A percentile compares a stretch with the other conserved stretches of the same genome.
Evolutionary conservation across 371 early-diverging fungal species (phyloP).

Genomic region (Dinochytrium kinnereticum): DNA sequence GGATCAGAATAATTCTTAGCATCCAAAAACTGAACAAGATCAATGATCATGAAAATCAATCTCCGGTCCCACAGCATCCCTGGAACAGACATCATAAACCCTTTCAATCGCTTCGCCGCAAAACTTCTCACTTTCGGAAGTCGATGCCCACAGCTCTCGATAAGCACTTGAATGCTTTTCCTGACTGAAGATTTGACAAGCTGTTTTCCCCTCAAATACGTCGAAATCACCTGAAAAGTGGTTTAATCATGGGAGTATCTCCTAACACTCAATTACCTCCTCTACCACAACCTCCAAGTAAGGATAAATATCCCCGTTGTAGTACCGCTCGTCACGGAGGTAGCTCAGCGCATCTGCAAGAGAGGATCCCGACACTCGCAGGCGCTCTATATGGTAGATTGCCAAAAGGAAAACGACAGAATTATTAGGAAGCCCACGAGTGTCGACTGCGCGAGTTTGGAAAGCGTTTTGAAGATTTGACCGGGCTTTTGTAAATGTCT

Average conservation of each 20-base stretch:
- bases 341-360: conserved; percentile 80
- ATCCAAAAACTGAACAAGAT: conserved; percentile 48
- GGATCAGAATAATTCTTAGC: conserved; percentile 14
- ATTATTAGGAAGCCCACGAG: conserved; percentile 73
- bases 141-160: conserved; percentile 36
- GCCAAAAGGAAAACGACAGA: conserved; percentile 82
- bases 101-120: conserved; percentile 23
- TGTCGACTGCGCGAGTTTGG: conserved; percentile 59
- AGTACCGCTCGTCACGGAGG: conserved; percentile 84
- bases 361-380: conserved; percentile 66
- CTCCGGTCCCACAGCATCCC: conserved; percentile 47
- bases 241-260: neutral
- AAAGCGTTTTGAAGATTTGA: conserved; percentile 50
- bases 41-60: conserved; percentile 44
- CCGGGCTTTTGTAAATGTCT: conserved; percentile 49
- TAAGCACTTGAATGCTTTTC: conserved; percentile 52
- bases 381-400: conserved; percentile 83
- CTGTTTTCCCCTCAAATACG: conserved; percentile 3
- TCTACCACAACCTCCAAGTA: conserved; percentile 80
- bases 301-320: conserved; percentile 68
- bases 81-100: conserved; percentile 40
- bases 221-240: conserved; percentile 15
- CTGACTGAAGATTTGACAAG: conserved; percentile 43
- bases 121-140: conserved; percentile 41
- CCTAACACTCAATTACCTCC: conserved; percentile 51